Percentiles rank a stretch among this genome's conserved stretches.
Conservation (phyloP, 306 rosid genomes). For the barrel medic (Medicago truncatula) region DNA sequence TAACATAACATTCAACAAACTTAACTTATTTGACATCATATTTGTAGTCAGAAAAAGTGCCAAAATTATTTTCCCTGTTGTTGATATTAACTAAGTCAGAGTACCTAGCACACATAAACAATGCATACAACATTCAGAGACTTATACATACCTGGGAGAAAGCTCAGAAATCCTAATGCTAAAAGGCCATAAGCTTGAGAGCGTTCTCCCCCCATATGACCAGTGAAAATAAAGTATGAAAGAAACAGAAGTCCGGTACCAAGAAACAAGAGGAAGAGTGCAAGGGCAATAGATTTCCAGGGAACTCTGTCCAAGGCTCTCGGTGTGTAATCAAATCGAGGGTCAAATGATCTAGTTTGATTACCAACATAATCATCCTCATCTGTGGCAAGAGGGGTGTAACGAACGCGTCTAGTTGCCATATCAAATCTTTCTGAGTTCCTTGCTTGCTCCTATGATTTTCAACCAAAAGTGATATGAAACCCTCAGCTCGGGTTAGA, state of each 20-base stretch:
- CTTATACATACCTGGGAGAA: conserved; percentile 81
- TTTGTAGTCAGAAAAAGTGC: conserved; percentile 8
- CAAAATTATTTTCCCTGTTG: conserved; percentile 19
- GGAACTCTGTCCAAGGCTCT: conserved; percentile 82
- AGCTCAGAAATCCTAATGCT: conserved; percentile 82
- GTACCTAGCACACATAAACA: conserved; percentile 16
- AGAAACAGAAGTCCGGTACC: conserved; percentile 81
- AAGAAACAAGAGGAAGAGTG: conserved; percentile 76
- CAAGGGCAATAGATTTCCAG: conserved; percentile 92
- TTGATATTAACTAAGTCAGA: conserved; percentile 12
- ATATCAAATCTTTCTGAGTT: conserved; percentile 43
- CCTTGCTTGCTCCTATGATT: conserved; percentile 19
- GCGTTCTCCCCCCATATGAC: conserved; percentile 94
- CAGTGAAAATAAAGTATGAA: conserved; percentile 78
- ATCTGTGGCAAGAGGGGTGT: conserved; percentile 63
- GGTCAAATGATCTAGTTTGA: conserved; percentile 57
- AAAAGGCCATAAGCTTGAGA: conserved; percentile 95
- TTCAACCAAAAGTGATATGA: conserved; percentile 15
- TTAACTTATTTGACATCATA: conserved; percentile 15
- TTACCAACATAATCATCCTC: conserved; percentile 59
- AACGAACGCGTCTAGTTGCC: conserved; percentile 77
- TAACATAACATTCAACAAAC: conserved; percentile 18
- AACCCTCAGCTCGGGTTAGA: neutral
- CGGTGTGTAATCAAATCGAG: conserved; percentile 89
- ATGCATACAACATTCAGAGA: conserved; percentile 14